Conservation (phyloP, 2,329 filamentous ascomycete species). For the Penicillium sp. region DNA sequence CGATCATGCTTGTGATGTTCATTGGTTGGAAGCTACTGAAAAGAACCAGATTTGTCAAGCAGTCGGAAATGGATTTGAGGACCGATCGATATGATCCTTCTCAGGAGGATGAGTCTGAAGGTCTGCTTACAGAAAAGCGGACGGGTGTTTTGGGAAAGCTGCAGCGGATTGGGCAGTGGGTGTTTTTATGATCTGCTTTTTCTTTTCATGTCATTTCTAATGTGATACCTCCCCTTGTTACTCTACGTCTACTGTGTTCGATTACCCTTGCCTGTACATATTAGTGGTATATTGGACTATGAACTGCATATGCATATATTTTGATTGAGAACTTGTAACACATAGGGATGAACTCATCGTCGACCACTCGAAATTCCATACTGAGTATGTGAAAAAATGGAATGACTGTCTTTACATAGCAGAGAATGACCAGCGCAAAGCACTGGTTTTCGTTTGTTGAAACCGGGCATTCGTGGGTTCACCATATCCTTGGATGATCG, state of each 20-base stretch:
- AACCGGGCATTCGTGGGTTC: no score
- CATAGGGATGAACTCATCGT: no score
- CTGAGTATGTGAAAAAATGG: no score
- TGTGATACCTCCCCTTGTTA: conserved; percentile 5
- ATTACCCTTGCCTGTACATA: neutral
- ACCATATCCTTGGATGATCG: neutral
- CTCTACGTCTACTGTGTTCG: neutral
- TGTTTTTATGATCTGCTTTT: conserved; percentile 34
- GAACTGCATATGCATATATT: no score
- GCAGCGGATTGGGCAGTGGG: conserved; percentile 39
- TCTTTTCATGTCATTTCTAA: neutral
- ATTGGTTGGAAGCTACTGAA: conserved; percentile 57
- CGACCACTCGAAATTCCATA: no score
- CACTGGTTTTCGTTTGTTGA: no score
- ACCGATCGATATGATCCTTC: conserved; percentile 46
- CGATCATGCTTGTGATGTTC: conserved; percentile 58
- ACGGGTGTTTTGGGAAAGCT: conserved; percentile 20
- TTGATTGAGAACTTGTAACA: no score
- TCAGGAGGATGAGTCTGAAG: conserved; percentile 27
- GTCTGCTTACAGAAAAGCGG: conserved; percentile 16
- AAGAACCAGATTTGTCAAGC: conserved; percentile 46
- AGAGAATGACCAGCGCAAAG: no score
- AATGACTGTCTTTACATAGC: no score
- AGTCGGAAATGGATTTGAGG: conserved; percentile 52
- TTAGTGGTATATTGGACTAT: no score